These are phyloP conservation scores for Rubia tinctorum DNA, from an alignment of 305 asterid genomes.

Conservation along the genomic window DNA sequence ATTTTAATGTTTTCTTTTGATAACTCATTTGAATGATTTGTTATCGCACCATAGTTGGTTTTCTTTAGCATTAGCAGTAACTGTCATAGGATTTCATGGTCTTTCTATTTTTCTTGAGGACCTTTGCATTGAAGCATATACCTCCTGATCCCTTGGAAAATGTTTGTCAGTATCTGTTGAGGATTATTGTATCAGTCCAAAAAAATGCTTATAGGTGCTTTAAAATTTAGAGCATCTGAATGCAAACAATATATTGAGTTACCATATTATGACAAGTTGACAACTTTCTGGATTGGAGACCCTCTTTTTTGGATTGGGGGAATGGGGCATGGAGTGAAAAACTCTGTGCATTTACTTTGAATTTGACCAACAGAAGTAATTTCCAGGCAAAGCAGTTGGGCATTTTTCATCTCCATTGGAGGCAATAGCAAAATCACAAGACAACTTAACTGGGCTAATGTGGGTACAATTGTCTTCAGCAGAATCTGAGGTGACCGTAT, in stretches of 20 bases:
- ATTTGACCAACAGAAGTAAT: constrained; percentile 23
- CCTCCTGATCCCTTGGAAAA: not conserved
- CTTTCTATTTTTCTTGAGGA: not conserved
- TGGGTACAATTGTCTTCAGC: constrained; percentile 67
- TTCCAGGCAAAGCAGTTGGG: constrained; percentile 73
- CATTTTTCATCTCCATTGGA: constrained; percentile 55
- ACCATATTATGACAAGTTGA: too few relatives aligned
- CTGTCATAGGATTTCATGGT: not conserved
- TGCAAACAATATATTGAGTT: not conserved
- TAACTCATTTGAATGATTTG: not conserved
- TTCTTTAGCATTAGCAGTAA: not conserved
- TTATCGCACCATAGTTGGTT: not conserved
- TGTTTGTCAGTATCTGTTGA: not conserved
- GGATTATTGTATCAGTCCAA: not conserved
- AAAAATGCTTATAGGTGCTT: not conserved
- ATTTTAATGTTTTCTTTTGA: not conserved
- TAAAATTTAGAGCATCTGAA: not conserved
- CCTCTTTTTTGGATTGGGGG: not conserved
- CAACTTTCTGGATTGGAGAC: too few relatives aligned
- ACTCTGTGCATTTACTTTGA: not conserved
- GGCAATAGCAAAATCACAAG: constrained; percentile 44
- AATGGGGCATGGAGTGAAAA: not conserved
- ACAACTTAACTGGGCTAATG: constrained; percentile 37
- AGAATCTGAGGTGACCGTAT: constrained; percentile 53
- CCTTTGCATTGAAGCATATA: not conserved